phyloP scores from a whole-genome alignment of 306 rosid genomes.

The Begonia fuchsioides region DNA sequence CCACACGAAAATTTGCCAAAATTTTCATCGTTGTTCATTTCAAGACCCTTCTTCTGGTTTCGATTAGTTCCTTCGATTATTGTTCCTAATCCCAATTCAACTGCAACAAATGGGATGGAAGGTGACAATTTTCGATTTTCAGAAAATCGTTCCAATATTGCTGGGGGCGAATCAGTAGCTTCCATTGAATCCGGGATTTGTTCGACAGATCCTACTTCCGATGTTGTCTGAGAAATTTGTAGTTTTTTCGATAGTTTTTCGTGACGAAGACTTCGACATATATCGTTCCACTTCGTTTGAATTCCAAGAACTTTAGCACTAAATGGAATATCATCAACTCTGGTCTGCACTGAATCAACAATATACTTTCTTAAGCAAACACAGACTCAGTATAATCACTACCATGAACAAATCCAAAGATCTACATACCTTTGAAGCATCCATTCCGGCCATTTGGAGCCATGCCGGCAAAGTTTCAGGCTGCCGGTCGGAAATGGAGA shows the following conservation, averaged over 20 bases:
- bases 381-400: not conserved
- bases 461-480: constrained; percentile 35
- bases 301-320: constrained; percentile 29
- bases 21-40: constrained; percentile 18
- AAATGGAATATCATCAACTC: constrained; percentile 32
- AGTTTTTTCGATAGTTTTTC: constrained; percentile 25
- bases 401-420: not conserved
- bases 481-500: constrained; percentile 13
- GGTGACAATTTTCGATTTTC: constrained; percentile 12
- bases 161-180: not conserved
- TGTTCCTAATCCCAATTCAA: constrained; percentile 91
- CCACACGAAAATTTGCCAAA: too few relatives aligned
- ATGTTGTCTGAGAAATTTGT: constrained; percentile 21
- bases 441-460: constrained; percentile 32
- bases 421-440: constrained; percentile 63
- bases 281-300: constrained; percentile 69
- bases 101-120: constrained; percentile 42
- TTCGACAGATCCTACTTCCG: constrained; percentile 30
- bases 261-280: constrained; percentile 46
- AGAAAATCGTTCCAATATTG: too few relatives aligned
- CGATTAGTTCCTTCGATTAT: constrained; percentile 34
- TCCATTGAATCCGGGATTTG: constrained; percentile 22
- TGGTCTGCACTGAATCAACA: constrained; percentile 67
- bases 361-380: constrained; percentile 7
- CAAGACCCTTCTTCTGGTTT: constrained; percentile 31